These are phyloP conservation scores for Aegilops bicornis DNA, from an alignment of 176 grass and related monocot species.

Conservation along the genomic window DNA sequence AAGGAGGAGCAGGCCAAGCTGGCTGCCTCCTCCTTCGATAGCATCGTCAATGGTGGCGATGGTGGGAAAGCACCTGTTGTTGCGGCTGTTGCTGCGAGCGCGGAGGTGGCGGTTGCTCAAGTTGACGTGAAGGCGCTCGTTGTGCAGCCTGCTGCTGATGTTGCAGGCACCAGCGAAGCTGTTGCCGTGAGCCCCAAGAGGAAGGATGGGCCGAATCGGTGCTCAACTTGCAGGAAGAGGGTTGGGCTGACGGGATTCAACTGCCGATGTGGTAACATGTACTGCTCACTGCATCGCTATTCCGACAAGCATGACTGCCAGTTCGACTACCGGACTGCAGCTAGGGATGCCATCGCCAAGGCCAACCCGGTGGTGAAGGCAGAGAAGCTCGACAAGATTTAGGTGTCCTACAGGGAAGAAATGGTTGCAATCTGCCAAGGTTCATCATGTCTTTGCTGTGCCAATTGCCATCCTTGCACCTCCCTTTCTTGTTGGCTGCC, in stretches of 20 bases:
- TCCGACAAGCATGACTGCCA: constrained; percentile 94
- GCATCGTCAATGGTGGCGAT: constrained; percentile 72
- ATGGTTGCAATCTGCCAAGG: constrained; percentile 18
- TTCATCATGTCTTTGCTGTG: constrained; percentile 32
- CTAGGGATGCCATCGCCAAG: constrained; percentile 83
- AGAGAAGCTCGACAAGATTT: constrained; percentile 99
- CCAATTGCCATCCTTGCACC: constrained; percentile 30
- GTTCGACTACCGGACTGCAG: constrained; percentile 89
- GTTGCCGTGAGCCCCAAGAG: constrained; percentile 39
- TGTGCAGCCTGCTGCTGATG: constrained; percentile 43
- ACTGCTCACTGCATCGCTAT: constrained; percentile 80
- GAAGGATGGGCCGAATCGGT: constrained; percentile 87
- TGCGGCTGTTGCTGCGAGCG: constrained; percentile 8
- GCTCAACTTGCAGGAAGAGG: constrained; percentile 73
- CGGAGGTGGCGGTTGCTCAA: constrained; percentile 35
- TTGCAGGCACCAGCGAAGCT: constrained; percentile 27
- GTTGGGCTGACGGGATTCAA: constrained; percentile 88
- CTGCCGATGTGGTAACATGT: constrained; percentile 82
- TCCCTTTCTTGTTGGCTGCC: constrained; percentile 48
- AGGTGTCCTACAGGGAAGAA: constrained; percentile 26
- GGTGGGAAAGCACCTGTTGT: constrained; percentile 49
- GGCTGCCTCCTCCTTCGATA: constrained; percentile 80
- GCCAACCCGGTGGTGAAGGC: constrained; percentile 97
- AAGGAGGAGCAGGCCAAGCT: constrained; percentile 76
- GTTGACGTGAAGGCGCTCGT: constrained; percentile 35